Base-by-base conservation (phyloP, 176 grass and related monocot genomes). In the Bolboschoenus planiculmis region DNA sequence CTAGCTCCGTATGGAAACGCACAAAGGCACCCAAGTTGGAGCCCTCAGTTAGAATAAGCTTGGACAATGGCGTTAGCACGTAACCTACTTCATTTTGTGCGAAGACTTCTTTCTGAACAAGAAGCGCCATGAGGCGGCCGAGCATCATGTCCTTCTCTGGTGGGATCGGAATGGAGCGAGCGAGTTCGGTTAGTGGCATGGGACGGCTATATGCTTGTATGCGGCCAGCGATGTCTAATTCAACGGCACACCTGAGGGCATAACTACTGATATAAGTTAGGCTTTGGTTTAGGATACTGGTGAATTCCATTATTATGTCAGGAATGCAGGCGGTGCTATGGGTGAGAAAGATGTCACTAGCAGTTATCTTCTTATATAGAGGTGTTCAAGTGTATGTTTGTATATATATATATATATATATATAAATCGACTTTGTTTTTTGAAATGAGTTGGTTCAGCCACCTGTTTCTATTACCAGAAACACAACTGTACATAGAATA, bases 121-220 rank as follows among this genome's bases (percentile, higher is more conserved):
- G 85, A 43, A 81, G 62, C 9, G n/a, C 37, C 85, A 86, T 81
- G 50, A 86, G 61, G 50, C 63, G 63, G 21, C 35, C 58, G 20
- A 81, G 77, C 77, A 58, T 81, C 13, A 4, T 3, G 0, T 67
- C 47, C 34, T 81, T 86, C 77, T 79, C 44, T 1, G 63, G 78
- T 26, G 85, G 78, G n/a, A 86, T 81, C n/a, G 85, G 33, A 34
- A 86, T 86, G 77, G 85, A 81, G 30, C 44, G 43, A 3, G 78
- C 85, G n/a, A 86, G 78, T 18, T 71, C 85, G 0, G 37, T n/a
- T 24, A 86, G 35, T 30, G 85, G 85, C 85, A 86, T 86, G 48
- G 85, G 62, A 61, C 60, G 23, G 60, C 84, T 74, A 53, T 85
- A 64, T 29, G 70, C 42, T 6, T 85, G 36, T 53, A 85, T 85